Conservation (phyloP, 139 green algal species). For the Coelastrella sp. region DNA sequence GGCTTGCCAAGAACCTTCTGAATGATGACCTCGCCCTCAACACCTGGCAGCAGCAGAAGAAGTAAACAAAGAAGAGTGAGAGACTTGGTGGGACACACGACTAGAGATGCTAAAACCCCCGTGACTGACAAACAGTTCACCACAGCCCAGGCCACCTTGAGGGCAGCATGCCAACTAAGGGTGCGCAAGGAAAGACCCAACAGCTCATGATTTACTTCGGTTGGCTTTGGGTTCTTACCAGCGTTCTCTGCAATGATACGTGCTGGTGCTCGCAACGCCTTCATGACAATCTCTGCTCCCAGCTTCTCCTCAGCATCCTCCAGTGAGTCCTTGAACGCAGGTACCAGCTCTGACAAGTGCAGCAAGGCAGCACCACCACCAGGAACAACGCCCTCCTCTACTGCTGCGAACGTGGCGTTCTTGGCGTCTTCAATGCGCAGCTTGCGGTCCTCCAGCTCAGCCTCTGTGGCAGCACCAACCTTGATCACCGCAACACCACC, state of each 20-base stretch:
- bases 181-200: too few relatives aligned
- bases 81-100: too few relatives aligned
- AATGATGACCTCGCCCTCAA: slow-evolving; percentile 84
- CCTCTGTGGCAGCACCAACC: slow-evolving; percentile 97
- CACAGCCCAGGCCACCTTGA: not conserved
- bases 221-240: slow-evolving; percentile 61
- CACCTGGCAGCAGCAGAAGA: slow-evolving; percentile 29
- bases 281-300: slow-evolving; percentile 96
- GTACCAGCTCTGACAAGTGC: slow-evolving; percentile 90
- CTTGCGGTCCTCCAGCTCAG: slow-evolving; percentile 99
- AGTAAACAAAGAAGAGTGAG: not conserved
- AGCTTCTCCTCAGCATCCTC: slow-evolving; percentile 90
- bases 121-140: too few relatives aligned
- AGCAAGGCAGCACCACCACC: slow-evolving; percentile 94
- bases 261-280: slow-evolving; percentile 77
- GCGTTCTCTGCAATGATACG: slow-evolving; percentile 90
- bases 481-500: slow-evolving; percentile 49
- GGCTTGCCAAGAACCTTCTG: slow-evolving; percentile 86
- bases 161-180: not conserved
- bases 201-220: too few relatives aligned
- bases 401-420: slow-evolving; percentile 99
- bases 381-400: slow-evolving; percentile 91
- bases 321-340: slow-evolving; percentile 87
- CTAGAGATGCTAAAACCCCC: too few relatives aligned
- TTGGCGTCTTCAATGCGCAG: slow-evolving; percentile 99